Evolutionary conservation across 2,329 filamentous ascomycete species (phyloP), one percentile per base, ranked within the genome.

Genomic region (Calonectria pteridis): DNA sequence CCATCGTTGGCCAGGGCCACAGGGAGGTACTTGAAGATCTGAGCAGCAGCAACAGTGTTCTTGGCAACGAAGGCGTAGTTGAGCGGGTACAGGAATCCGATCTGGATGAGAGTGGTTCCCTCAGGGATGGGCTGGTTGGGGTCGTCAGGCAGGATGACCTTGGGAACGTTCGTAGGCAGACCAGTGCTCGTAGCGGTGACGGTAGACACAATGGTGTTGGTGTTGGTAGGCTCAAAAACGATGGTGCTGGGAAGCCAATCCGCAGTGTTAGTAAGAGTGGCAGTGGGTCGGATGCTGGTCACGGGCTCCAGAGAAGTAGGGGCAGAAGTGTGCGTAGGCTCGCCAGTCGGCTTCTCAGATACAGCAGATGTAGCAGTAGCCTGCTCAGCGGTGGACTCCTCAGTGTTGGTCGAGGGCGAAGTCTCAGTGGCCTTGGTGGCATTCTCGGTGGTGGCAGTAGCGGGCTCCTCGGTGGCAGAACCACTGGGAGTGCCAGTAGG

Each of bases 11-110:
- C 87, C 64, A 98, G 88, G 76, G 94, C 95, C 67, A 88, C 79
- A 0, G 95, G 95, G 5, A 98, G 87, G 77, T 91, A 94, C 67
- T 91, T 86, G 87, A 98, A 98, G 80, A 99, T 94, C 84, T 98
- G 96, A 49, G 91, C 91, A 6, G 95, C 94, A 23, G 95, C 94
- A 76, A 93, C 89, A 18, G 91, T 88, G 75, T 93, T 92, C 28
- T 87, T 87, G 14, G 93, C 92, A 33, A 98, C 94, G 82, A 97
- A 98, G 11, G 90, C 86, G 84, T 97, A 99, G 86, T 97, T 96
- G 78, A 98, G 89, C 1, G 91, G 90, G 81, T 92, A 93, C 67
- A 91, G 87, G 89, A 98, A 98, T 40, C 94, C 97, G 75, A 98
- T 89, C 82, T 98, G 95, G 78, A 98, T 93, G 78, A 94, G 85